Evolutionary conservation across 768 basidiomycete genomes (phyloP).

Genomic region (Amanita polypyramis): DNA sequence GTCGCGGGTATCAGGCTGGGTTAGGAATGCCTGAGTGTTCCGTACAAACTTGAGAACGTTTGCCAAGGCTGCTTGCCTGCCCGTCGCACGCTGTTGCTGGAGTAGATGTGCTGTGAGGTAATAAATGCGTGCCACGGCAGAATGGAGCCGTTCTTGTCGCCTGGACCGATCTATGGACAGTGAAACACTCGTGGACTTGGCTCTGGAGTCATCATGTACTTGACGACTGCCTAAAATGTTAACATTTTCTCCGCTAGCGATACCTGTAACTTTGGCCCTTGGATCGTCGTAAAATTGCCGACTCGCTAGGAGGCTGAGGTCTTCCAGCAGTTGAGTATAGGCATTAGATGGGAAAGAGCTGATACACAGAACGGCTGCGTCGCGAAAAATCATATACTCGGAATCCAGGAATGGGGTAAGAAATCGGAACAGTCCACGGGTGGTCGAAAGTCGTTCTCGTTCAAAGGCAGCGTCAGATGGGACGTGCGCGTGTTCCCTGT

Average conservation of each 20-base stretch:
- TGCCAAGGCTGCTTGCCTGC: conserved; percentile 61
- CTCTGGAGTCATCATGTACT: conserved; percentile 50
- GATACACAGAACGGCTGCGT: conserved; percentile 80
- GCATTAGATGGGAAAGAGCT: conserved; percentile 73
- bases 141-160: conserved; percentile 70
- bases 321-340: conserved; percentile 76
- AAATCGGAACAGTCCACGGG: conserved; percentile 75
- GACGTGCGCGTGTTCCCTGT: conserved; percentile 58
- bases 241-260: conserved; percentile 21
- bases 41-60: conserved; percentile 82
- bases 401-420: conserved; percentile 83
- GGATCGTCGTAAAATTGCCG: conserved; percentile 80
- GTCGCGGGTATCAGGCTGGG: conserved; percentile 59
- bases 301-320: conserved; percentile 68
- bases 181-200: conserved; percentile 28
- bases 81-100: conserved; percentile 57
- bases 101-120: conserved; percentile 73
- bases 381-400: conserved; percentile 74
- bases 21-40: conserved; percentile 72
- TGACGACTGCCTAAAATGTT: conserved; percentile 39
- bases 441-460: conserved; percentile 72
- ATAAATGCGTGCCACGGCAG: conserved; percentile 84
- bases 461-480: conserved; percentile 70
- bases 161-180: conserved; percentile 46
- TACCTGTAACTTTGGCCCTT: conserved; percentile 30